These are phyloP conservation scores for Aureobasidium subglaciale DNA, from an alignment of 2,329 filamentous ascomycete genomes.

Conservation along the genomic window DNA sequence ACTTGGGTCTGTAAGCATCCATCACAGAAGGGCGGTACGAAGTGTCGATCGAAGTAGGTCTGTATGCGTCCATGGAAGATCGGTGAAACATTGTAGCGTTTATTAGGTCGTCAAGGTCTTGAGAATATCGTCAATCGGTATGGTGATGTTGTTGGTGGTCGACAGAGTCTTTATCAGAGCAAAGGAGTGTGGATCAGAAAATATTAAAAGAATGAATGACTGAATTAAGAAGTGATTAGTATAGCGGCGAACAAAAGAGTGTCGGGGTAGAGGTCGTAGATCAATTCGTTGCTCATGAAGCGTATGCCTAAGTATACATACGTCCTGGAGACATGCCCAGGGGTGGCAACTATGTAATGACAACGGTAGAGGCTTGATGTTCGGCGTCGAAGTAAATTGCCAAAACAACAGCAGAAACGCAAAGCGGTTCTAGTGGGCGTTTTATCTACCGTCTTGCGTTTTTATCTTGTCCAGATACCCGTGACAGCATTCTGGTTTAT, in stretches of 20 bases:
- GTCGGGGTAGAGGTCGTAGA: conserved; percentile 2
- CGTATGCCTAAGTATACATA: conserved; percentile 10
- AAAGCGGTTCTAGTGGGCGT: conserved; percentile 12
- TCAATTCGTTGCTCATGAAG: neutral
- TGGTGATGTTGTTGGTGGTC: neutral
- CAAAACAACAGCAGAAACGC: conserved; percentile 14
- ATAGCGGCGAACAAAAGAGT: conserved; percentile 9
- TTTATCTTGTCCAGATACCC: conserved; percentile 1
- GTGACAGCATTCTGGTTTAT: neutral
- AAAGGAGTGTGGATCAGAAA: conserved; percentile 10
- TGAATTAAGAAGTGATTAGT: conserved; percentile 14
- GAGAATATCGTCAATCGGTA: conserved; percentile 2
- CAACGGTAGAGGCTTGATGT: conserved; percentile 14
- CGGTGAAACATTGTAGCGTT: conserved; percentile 17
- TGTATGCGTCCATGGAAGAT: conserved; percentile 47
- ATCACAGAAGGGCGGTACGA: conserved; percentile 44
- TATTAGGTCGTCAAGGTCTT: conserved; percentile 14
- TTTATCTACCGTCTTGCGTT: conserved; percentile 8
- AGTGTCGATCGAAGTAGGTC: conserved; percentile 34
- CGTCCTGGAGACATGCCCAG: conserved; percentile 5
- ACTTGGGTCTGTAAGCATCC: conserved; percentile 42
- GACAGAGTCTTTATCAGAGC: neutral
- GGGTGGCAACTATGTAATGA: conserved; percentile 14
- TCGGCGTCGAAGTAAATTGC: conserved; percentile 15
- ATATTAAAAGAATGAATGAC: conserved; percentile 14